Evolutionary conservation across 139 green algal genomes (phyloP), one percentile per base, ranked within the genome.

Genomic region (Nannochloris sp.): DNA sequence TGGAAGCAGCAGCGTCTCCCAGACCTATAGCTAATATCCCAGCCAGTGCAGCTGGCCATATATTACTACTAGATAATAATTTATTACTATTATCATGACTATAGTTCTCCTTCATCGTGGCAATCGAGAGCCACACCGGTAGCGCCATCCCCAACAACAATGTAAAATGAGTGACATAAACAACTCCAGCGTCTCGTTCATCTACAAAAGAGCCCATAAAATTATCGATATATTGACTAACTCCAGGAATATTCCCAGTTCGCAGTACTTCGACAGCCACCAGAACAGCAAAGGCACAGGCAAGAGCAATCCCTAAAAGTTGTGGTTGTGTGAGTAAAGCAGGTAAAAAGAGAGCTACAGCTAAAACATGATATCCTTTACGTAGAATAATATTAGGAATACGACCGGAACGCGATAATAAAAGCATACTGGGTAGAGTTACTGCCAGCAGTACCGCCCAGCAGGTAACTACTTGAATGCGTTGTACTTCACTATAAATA

Each of bases 361-460:
- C 84, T 36, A 94, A 57, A 15, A 91, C 51, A 58, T 94, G 87
- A 68, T 91, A 94, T 9, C 80, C 87, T 75, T 92, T 90, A 51
- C 84, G 73, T 51, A 79, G 51, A 74, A 42, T 47, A 57, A 60
- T 24, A 19, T 30, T 38, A 37, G 8, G 9, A 24, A 2, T 13
- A 27, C n/a, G n/a, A 45, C 12, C 37, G 37, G 37, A 45, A 12
- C 9, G 37, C 9, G 37, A 9, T 45, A 12, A 45, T 12, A 12
- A 45, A 45, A 12, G 9, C 9, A 19, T 12, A 12, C 12, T 9
- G 12, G 85, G 83, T 53, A 90, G 72, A 5, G 66, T 48, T 0
- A 38, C 51, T 1, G 42, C 80, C 33, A 89, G 54, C n/a, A 79
- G 48, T 1, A 13, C 68, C 4, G 62, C 67, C 83, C 85, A 19